These are phyloP conservation scores for Nannochloropsis salina DNA, from an alignment of 108 stramenopile species.

Conservation along the genomic window DNA sequence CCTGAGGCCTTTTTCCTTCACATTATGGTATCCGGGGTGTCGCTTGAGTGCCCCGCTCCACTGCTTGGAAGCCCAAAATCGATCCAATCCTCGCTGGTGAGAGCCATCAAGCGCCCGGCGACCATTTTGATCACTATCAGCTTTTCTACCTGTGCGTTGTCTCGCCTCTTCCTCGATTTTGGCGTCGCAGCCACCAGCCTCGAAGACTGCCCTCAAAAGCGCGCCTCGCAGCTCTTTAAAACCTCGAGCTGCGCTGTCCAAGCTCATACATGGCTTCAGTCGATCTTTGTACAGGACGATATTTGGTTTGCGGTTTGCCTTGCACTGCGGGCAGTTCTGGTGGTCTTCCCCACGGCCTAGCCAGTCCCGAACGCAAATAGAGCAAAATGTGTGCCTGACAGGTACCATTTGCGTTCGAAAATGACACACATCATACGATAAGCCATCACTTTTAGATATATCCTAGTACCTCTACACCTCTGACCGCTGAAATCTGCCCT, in stretches of 20 bases:
- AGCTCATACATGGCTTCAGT: conserved; percentile 10
- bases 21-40: not conserved
- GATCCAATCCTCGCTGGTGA: conserved; percentile 2
- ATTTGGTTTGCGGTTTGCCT: not conserved
- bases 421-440: not conserved
- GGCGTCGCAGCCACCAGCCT: not conserved
- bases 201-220: not conserved
- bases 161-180: not conserved
- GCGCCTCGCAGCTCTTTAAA: not conserved
- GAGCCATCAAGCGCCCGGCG: not conserved
- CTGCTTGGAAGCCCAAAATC: not conserved
- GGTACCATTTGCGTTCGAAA: not conserved
- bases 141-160: not conserved
- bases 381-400: conserved; percentile 7
- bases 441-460: not conserved
- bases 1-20: not conserved
- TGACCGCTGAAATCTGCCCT: not conserved
- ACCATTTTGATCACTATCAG: not conserved
- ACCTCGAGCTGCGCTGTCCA: not conserved
- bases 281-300: conserved; percentile 14
- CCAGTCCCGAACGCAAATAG: not conserved
- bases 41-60: not conserved
- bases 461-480: not conserved
- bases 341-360: conserved; percentile 11
- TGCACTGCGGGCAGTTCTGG: not conserved